Conservation (phyloP, 805 yeast species). For the Komagataella phaffii region DNA sequence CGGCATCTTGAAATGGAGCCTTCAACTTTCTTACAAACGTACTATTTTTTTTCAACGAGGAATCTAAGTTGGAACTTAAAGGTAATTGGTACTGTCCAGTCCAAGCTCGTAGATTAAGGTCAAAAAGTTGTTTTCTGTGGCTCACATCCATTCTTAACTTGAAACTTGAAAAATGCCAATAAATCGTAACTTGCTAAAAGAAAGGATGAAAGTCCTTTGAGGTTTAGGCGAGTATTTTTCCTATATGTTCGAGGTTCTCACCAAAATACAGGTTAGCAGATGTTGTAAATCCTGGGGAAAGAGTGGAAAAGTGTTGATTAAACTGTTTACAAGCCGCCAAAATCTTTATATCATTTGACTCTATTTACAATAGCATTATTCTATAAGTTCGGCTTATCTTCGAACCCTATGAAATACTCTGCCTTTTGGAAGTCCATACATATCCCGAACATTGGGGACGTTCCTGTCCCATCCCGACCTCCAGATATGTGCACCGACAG, state of each 20-base stretch:
- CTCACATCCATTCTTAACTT: not conserved
- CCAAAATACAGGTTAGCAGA: too few relatives aligned
- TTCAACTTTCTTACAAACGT: constrained; percentile 60
- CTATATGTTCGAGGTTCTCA: too few relatives aligned
- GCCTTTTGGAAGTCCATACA: constrained; percentile 65
- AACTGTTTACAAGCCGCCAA: not conserved
- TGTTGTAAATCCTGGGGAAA: too few relatives aligned
- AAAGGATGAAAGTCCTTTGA: too few relatives aligned
- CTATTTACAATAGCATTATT: not conserved
- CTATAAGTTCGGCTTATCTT: constrained; percentile 3
- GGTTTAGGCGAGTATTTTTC: too few relatives aligned
- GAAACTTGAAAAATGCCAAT: not conserved
- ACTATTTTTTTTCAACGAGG: constrained; percentile 72
- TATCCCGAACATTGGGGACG: constrained; percentile 50
- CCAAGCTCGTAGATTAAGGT: constrained; percentile 39
- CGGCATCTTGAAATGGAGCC: constrained; percentile 42
- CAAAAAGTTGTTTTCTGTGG: constrained; percentile 17
- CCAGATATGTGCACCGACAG: constrained; percentile 91
- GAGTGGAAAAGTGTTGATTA: not conserved
- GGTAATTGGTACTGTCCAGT: constrained; percentile 25
- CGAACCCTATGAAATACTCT: constrained; percentile 61
- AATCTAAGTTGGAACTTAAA: constrained; percentile 30
- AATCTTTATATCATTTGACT: not conserved
- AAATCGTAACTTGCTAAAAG: too few relatives aligned
- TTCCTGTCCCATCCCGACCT: constrained; percentile 74